phyloP scores from a whole-genome alignment of 192 early-diverging fungal genomes.

The Pecoramyces ruminantium region DNA sequence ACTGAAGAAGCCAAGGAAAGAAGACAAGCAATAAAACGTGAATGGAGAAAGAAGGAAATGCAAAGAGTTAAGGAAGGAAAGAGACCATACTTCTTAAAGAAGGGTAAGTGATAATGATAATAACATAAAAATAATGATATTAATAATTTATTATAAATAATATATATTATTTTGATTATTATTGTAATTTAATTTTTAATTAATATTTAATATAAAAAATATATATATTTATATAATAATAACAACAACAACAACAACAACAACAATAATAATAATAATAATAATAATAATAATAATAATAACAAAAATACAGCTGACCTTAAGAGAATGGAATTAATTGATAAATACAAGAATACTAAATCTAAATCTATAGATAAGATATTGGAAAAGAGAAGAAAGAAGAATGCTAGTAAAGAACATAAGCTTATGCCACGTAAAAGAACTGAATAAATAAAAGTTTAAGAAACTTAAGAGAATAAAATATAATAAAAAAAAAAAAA shows the following conservation, averaged over 20 bases:
- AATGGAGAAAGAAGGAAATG: conserved; percentile 63
- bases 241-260: too few species aligned
- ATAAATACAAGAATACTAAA: conserved; percentile 59
- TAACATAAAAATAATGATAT: too few species aligned
- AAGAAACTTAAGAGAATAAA: too few species aligned
- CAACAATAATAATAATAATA: not conserved
- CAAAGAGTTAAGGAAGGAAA: conserved; percentile 75
- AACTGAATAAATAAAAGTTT: not conserved
- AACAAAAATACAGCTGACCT: conserved; percentile 30
- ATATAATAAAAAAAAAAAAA: too few species aligned
- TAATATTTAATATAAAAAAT: too few species aligned
- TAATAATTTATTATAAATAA: too few species aligned
- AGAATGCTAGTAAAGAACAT: conserved; percentile 77
- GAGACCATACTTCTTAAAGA: conserved; percentile 85
- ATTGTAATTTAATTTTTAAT: too few species aligned
- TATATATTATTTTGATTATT: too few species aligned
- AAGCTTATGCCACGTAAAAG: conserved; percentile 27
- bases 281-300: not conserved
- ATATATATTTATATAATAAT: too few species aligned
- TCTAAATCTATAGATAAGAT: conserved; percentile 62
- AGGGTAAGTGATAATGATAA: conserved; percentile 29
- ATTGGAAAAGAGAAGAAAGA: conserved; percentile 85
- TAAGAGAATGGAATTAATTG: conserved; percentile 69
- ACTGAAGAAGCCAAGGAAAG: conserved; percentile 26
- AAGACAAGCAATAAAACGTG: conserved; percentile 45